These are phyloP conservation scores for Cystobasidium ongulense DNA, from an alignment of 768 basidiomycete genomes.

Conservation along the genomic window DNA sequence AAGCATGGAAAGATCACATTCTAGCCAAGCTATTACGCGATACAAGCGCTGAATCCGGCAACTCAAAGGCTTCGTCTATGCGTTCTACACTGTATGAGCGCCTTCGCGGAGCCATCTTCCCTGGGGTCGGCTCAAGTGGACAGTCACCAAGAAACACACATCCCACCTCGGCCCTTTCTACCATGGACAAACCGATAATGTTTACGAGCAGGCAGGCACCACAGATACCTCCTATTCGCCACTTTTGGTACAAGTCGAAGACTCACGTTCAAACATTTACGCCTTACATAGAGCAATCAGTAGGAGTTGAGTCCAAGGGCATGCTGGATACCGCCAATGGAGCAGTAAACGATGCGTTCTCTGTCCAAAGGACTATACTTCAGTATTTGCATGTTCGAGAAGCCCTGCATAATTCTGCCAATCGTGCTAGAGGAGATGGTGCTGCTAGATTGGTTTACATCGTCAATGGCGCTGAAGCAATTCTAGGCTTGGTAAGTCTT, in stretches of 20 bases:
- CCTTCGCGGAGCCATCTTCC: not conserved
- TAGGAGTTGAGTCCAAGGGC: no score
- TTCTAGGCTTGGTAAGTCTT: slow-evolving; percentile 81
- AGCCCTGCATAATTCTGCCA: slow-evolving; percentile 56
- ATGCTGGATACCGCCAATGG: slow-evolving; percentile 53
- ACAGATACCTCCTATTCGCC: slow-evolving; percentile 79
- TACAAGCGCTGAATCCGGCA: not conserved
- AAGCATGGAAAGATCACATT: slow-evolving; percentile 64
- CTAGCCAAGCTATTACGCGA: not conserved
- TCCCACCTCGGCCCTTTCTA: no score
- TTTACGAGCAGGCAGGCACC: no score
- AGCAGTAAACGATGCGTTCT: no score
- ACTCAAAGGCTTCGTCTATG: not conserved
- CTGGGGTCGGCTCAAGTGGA: no score
- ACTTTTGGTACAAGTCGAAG: slow-evolving; percentile 90
- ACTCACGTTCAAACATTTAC: slow-evolving; percentile 78
- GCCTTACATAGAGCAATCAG: slow-evolving; percentile 73
- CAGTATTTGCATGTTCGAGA: slow-evolving; percentile 83
- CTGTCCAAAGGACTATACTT: no score
- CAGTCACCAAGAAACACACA: no score
- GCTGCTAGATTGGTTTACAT: slow-evolving; percentile 80
- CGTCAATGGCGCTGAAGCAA: slow-evolving; percentile 72
- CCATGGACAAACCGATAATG: no score
- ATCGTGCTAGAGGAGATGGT: slow-evolving; percentile 1
- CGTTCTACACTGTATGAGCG: not conserved